Evolutionary conservation across 2,329 filamentous ascomycete species (phyloP).

Genomic region (Parafenestella ontariensis): DNA sequence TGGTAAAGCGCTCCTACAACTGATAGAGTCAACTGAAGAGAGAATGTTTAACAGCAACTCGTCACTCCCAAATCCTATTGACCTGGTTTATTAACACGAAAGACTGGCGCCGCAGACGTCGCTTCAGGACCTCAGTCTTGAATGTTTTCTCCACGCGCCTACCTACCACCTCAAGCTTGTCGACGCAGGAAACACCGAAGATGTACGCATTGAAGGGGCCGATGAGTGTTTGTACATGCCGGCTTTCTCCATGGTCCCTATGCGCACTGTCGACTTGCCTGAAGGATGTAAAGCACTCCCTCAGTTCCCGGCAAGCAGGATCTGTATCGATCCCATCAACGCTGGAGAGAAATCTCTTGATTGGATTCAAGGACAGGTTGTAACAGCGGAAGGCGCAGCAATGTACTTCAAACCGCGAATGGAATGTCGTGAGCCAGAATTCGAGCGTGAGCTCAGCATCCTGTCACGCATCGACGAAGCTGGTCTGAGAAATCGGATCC

Average conservation of each 20-base stretch:
- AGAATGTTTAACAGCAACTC: not conserved
- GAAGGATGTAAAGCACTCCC: not conserved
- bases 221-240: constrained; percentile 4
- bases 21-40: not conserved
- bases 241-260: constrained; percentile 1
- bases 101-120: constrained; percentile 1
- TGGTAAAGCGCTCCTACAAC: not conserved
- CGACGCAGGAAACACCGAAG: not conserved
- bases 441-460: constrained; percentile 7
- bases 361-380: constrained; percentile 4
- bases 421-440: constrained; percentile 6
- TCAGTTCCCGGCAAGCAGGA: not conserved
- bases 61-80: not conserved
- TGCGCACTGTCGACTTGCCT: constrained; percentile 1
- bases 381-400: constrained; percentile 1
- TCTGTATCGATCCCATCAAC: not conserved
- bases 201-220: constrained; percentile 1
- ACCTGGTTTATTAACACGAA: constrained; percentile 5
- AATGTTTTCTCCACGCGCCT: constrained; percentile 6
- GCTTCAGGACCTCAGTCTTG: constrained; percentile 5
- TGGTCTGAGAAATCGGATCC: constrained; percentile 1
- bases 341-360: not conserved
- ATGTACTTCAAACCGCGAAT: constrained; percentile 15
- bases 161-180: constrained; percentile 8
- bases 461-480: constrained; percentile 2